A percentile compares a stretch with the other conserved stretches of the same genome.
phyloP scores from a whole-genome alignment of 192 early-diverging fungal genomes.

The Mortierella alpina region DNA sequence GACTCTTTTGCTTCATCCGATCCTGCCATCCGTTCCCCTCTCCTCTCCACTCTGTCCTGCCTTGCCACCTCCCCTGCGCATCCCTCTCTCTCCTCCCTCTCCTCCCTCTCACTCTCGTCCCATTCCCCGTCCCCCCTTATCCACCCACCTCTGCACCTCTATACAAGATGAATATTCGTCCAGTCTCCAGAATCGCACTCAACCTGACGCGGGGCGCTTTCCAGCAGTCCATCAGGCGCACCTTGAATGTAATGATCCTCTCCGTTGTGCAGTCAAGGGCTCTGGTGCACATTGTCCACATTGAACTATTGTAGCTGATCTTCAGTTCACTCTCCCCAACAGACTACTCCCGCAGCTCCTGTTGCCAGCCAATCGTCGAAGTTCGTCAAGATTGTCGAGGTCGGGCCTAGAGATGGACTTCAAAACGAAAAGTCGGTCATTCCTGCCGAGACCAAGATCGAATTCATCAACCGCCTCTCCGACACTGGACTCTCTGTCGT shows the following conservation, averaged over 20 bases:
- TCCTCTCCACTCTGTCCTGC: not conserved
- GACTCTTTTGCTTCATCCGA: not conserved
- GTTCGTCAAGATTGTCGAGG: constrained; percentile 92
- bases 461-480: constrained; percentile 86
- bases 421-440: constrained; percentile 94
- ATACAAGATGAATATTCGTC: constrained; percentile 32
- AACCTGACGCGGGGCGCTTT: constrained; percentile 42
- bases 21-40: not conserved
- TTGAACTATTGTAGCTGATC: no score
- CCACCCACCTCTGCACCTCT: not conserved
- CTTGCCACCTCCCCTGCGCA: not conserved
- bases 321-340: not conserved
- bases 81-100: not conserved
- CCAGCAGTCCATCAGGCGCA: constrained; percentile 22
- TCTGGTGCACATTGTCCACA: no score
- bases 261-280: no score
- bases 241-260: constrained; percentile 31
- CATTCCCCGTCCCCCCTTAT: not conserved
- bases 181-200: constrained; percentile 32
- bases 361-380: constrained; percentile 25
- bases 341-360: constrained; percentile 19
- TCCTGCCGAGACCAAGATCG: constrained; percentile 83
- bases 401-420: constrained; percentile 95
- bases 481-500: constrained; percentile 84
- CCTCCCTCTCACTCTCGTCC: not conserved